A percentile compares a stretch with the other conserved stretches of the same genome.
Conservation (phyloP, 2,329 filamentous ascomycete genomes). For the Penicillium sp. region DNA sequence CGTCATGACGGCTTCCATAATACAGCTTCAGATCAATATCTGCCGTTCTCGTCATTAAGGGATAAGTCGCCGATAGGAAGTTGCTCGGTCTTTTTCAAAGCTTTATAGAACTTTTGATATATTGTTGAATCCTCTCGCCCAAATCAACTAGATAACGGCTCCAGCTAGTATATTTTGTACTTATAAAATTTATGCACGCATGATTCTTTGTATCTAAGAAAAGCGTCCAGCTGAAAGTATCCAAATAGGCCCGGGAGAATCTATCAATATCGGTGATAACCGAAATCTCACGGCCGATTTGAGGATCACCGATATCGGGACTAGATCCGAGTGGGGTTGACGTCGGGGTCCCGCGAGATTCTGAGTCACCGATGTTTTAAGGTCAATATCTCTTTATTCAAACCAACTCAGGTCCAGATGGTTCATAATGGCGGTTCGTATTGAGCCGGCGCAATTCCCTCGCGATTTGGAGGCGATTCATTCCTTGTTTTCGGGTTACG, state of each 20-base stretch:
- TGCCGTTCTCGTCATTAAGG: slow-evolving; percentile 25
- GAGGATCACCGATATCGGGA: not conserved
- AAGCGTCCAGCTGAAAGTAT: too few species aligned
- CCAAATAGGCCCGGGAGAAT: slow-evolving; percentile 16
- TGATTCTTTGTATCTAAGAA: too few species aligned
- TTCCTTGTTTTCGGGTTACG: slow-evolving; percentile 46
- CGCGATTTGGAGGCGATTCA: slow-evolving; percentile 44
- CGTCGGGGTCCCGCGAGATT: not conserved
- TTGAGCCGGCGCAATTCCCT: slow-evolving; percentile 40
- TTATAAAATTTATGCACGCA: too few species aligned
- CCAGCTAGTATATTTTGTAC: too few species aligned
- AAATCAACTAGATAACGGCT: too few species aligned
- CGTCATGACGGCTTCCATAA: slow-evolving; percentile 29
- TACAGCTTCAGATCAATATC: slow-evolving; percentile 28
- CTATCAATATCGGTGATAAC: not conserved
- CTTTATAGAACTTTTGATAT: too few species aligned
- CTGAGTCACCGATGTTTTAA: not conserved
- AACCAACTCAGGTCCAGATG: not conserved
- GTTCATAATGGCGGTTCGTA: slow-evolving; percentile 21
- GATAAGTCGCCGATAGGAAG: slow-evolving; percentile 25
- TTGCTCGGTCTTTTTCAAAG: slow-evolving; percentile 7
- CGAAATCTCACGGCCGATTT: not conserved
- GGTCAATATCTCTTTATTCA: not conserved
- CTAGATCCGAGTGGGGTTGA: not conserved
- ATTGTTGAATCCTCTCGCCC: too few species aligned